Percentiles rank a stretch among this genome's conserved stretches.
Evolutionary conservation across 2,329 filamentous ascomycete genomes (phyloP).

Genomic region (Basipetospora sp.): DNA sequence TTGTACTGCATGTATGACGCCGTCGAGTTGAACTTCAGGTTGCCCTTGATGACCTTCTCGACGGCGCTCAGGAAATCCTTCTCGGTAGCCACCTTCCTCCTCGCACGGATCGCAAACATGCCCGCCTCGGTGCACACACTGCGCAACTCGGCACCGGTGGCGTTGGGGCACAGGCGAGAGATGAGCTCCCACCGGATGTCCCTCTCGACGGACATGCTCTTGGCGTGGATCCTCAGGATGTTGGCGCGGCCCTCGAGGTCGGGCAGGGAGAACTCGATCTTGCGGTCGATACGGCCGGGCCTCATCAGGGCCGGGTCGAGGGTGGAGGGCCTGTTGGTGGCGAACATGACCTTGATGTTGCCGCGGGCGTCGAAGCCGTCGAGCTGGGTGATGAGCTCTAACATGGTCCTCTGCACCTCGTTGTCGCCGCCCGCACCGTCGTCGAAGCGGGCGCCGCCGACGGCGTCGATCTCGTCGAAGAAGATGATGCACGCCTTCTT

Average conservation of each 20-base stretch:
- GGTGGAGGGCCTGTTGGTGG: constrained; percentile 89
- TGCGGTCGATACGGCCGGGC: constrained; percentile 91
- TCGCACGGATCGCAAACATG: constrained; percentile 90
- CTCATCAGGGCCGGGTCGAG: constrained; percentile 94
- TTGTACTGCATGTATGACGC: constrained; percentile 99
- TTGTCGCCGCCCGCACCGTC: constrained; percentile 94
- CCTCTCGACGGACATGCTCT: constrained; percentile 98
- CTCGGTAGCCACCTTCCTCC: constrained; percentile 94
- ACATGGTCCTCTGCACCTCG: constrained; percentile 93
- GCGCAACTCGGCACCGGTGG: constrained; percentile 86
- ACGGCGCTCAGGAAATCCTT: constrained; percentile 97
- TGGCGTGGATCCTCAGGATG: constrained; percentile 94
- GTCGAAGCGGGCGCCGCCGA: constrained; percentile 90
- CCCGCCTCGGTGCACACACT: constrained; percentile 96
- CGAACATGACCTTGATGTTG: constrained; percentile 99
- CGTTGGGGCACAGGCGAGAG: constrained; percentile 89
- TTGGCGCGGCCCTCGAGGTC: constrained; percentile 95
- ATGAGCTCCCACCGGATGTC: constrained; percentile 99
- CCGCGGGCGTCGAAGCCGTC: constrained; percentile 92
- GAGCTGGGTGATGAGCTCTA: constrained; percentile 92
- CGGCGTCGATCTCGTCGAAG: constrained; percentile 84
- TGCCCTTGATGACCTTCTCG: constrained; percentile 98
- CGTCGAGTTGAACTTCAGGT: constrained; percentile 98
- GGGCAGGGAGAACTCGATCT: constrained; percentile 95
- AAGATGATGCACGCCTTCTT: constrained; percentile 99